Evolutionary conservation across 2,329 filamentous ascomycete species (phyloP), one percentile per base, ranked within the genome.

Genomic region (Aspergillus ochraceoroseus): DNA sequence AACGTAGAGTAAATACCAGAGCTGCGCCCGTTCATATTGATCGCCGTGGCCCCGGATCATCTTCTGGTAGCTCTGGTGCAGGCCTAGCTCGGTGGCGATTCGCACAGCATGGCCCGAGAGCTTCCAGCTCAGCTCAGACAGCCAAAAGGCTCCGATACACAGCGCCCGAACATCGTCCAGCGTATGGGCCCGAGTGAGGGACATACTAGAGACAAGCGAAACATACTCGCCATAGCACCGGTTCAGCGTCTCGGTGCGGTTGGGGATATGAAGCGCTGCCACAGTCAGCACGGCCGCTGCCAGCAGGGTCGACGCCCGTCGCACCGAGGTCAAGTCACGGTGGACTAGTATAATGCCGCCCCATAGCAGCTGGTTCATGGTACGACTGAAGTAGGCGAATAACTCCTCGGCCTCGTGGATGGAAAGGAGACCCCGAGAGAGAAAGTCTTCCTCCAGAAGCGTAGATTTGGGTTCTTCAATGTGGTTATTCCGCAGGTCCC

Each of bases 1-100:
- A 1, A 81, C 76, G 51, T 82, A 83, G 0, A 80, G 60, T 22
- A 80, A 56, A 55, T 80, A 82, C 78, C 78, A 82, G 8, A 82
- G 59, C 13, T 79, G 68, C 3, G 78, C 70, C 23, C 72, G 71
- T 42, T 80, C 75, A 41, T 74, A 70, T 38, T 75, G 67, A 46
- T 75, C 68, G 5, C 49, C 60, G 22, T 70, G 65, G 0, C 72
- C 72, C 18, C 68, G 66, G 1, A 73, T 63, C 29, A 74, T 65
- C 49, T 71, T 72, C 31, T 70, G 67, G 41, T 72, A 75, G 40
- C 68, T 73, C 43, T 74, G 73, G 48, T 78, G 75, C 2, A 79
- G 61, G 22, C 75, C 74, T 32, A 79, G 61, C 51, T 79, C 75
- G 0, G 75, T 78, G 3, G 75, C 75, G 38, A 78, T 76, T 15